Evolutionary conservation across 2,329 filamentous ascomycete species (phyloP), one percentile per base, ranked within the genome.

Genomic region (Dactylellina cionopaga): DNA sequence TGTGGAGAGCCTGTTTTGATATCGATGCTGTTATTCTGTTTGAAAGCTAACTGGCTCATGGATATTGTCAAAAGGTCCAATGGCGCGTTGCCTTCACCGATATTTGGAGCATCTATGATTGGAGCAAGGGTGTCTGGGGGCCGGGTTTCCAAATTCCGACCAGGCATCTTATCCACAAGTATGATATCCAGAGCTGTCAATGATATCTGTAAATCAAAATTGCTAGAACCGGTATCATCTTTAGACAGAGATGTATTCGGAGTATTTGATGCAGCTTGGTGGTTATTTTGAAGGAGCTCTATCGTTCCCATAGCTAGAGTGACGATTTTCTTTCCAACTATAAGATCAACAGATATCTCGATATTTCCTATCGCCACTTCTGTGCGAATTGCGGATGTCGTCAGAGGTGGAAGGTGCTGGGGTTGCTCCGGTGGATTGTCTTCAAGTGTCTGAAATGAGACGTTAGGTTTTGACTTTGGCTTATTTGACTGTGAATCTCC

Each of bases 1-100:
- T 85, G 83, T 35, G 83, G 84, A 83, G 88, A 85, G 47, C 86
- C 85, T 33, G 84, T 80, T 15, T 82, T 83, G 37, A 83, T 83
- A 75, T 89, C 85, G 17, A 47, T 15, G 17, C 41, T 35, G 6
- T 5, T 51, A 24, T 31, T n/a, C 31, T 58, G 59, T 27, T 56
- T 55, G 24, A 71, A 35, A 11, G 25, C 29, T 7, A 59, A n/a
- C 6, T 15, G 27, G 19, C 22, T 35, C 13, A 58, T 46, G 6
- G 56, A 64, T 6, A 71, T 19, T 31, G 43, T 51, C 5, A 71
- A 33, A 24, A 71, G 63, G 27, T 44, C 47, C n/a, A 59, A 33
- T 3, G 54, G 35, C 5, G 27, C 31, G 13, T 4, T 41, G 11
- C 7, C 33, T 9, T 11, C 29, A 13, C 6, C 1, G 1, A 9